Conservation (phyloP, 2,329 filamentous ascomycete genomes). For the Phialophora verrucosa region DNA sequence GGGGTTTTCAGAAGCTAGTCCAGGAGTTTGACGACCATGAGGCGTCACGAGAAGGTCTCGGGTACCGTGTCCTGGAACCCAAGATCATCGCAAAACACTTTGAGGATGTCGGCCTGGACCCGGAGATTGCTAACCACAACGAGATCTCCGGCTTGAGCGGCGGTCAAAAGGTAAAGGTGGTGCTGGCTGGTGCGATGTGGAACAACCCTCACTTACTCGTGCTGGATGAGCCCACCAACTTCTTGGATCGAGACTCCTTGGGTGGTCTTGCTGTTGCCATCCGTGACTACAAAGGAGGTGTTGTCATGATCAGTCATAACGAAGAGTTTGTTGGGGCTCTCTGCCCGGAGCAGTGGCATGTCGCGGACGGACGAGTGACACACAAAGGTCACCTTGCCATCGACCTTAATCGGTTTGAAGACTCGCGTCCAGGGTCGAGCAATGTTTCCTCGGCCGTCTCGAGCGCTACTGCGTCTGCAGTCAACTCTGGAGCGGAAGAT, state of each 20-base stretch:
- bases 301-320: constrained; percentile 99
- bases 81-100: constrained; percentile 98
- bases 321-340: constrained; percentile 97
- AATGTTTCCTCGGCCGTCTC: constrained; percentile 65
- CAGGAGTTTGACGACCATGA: constrained; percentile 99
- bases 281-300: constrained; percentile 95
- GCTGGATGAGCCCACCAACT: constrained; percentile 98
- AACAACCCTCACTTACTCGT: constrained; percentile 98
- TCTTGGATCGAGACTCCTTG: constrained; percentile 96
- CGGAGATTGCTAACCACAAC: constrained; percentile 98
- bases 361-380: constrained; percentile 83
- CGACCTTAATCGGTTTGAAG: constrained; percentile 83
- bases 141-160: constrained; percentile 95
- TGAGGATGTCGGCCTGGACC: constrained; percentile 92
- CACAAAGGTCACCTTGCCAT: constrained; percentile 79
- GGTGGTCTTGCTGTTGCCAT: constrained; percentile 97
- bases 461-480: constrained; percentile 65
- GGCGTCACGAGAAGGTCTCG: constrained; percentile 95
- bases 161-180: constrained; percentile 99
- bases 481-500: constrained; percentile 84
- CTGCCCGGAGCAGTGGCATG: constrained; percentile 95
- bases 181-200: constrained; percentile 95
- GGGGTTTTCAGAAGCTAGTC: constrained; percentile 89
- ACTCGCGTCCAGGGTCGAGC: constrained; percentile 69
- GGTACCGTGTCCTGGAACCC: constrained; percentile 90